Evolutionary conservation across 768 basidiomycete genomes (phyloP).

Genomic region (Epithele typhae): DNA sequence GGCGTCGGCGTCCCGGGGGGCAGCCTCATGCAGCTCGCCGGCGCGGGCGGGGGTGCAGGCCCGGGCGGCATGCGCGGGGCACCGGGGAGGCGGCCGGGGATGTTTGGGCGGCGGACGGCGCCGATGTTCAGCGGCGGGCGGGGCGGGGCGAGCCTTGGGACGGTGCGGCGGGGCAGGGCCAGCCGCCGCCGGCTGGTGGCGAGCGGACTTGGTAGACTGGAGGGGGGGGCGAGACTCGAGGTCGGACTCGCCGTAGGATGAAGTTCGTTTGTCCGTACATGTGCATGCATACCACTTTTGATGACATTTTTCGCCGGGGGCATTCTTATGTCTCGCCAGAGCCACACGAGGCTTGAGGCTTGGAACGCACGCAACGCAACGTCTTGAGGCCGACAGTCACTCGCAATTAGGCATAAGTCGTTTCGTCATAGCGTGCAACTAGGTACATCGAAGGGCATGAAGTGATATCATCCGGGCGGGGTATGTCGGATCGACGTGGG

Average conservation of each 20-base stretch:
- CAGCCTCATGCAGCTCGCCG: conserved; percentile 14
- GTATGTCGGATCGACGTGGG: conserved; percentile 8
- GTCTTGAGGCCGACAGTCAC: too few species aligned
- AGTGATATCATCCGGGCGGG: conserved; percentile 8
- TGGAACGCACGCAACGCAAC: too few species aligned
- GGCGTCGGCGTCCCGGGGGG: conserved; percentile 9
- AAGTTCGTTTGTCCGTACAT: too few species aligned
- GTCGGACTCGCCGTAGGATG: too few species aligned
- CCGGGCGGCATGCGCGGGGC: conserved; percentile 45
- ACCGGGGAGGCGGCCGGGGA: conserved; percentile 47
- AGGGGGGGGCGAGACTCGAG: too few species aligned
- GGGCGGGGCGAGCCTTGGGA: conserved; percentile 32
- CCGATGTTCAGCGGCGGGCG: too few species aligned
- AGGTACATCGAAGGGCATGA: conserved; percentile 3
- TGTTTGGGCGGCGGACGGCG: conserved; percentile 58
- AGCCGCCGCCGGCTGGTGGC: conserved; percentile 21
- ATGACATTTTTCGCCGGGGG: too few species aligned
- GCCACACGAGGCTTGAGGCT: too few species aligned
- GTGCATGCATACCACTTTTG: too few species aligned
- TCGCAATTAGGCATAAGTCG: conserved; percentile 4
- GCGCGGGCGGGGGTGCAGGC: too few species aligned
- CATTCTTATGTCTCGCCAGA: too few species aligned
- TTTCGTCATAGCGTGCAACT: conserved; percentile 2
- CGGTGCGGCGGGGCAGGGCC: conserved; percentile 5
- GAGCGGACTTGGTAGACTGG: conserved; percentile 46